phyloP scores from a whole-genome alignment of 306 rosid genomes.

The Casuarina cunninghamiana region DNA sequence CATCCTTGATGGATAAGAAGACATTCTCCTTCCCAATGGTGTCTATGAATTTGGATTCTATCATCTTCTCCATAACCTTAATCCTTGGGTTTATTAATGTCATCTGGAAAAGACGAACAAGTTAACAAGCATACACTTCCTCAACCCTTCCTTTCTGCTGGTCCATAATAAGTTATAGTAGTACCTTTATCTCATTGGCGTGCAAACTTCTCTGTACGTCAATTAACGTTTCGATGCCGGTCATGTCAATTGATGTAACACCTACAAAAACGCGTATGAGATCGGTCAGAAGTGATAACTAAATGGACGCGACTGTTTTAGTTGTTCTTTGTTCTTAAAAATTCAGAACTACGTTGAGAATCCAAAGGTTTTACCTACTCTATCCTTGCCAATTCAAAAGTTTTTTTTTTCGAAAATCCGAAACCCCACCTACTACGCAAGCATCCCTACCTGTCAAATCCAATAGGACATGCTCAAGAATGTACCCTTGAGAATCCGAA shows the following conservation, averaged over 20 bases:
- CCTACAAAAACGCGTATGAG: constrained; percentile 34
- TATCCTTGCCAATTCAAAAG: no score
- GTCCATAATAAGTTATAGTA: background rate
- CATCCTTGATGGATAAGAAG: constrained; percentile 61
- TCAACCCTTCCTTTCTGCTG: background rate
- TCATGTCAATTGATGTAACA: constrained; percentile 72
- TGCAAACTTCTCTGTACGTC: constrained; percentile 46
- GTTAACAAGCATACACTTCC: background rate
- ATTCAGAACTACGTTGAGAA: background rate
- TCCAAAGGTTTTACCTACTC: no score
- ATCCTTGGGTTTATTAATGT: constrained; percentile 70
- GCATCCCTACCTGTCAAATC: constrained; percentile 64
- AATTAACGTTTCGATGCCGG: constrained; percentile 63
- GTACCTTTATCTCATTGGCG: constrained; percentile 54
- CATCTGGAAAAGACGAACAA: constrained; percentile 33
- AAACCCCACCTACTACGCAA: background rate
- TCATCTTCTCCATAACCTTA: constrained; percentile 79
- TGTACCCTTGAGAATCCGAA: constrained; percentile 13
- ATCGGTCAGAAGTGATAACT: background rate
- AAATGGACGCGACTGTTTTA: background rate
- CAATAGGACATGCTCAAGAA: constrained; percentile 53
- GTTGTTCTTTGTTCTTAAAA: background rate
- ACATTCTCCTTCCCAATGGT: constrained; percentile 61
- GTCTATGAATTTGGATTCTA: constrained; percentile 50
- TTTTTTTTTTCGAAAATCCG: no score